phyloP scores from a whole-genome alignment of 441 rosid genomes.

The Populus tomentosa region DNA sequence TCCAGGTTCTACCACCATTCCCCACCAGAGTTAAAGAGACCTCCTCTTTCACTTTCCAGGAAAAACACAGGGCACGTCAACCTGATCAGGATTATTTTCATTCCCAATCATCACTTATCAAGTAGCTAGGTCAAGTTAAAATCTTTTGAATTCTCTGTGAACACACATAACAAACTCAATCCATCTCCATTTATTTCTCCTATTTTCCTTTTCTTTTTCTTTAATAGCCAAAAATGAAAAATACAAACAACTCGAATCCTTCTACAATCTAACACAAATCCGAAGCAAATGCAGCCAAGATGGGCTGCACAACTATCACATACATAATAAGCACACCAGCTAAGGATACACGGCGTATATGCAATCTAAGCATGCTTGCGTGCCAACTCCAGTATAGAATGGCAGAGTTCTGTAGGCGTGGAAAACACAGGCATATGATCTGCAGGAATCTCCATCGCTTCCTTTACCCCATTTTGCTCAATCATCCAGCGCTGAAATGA shows the following conservation, averaged over 20 bases:
- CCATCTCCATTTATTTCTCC: neutral
- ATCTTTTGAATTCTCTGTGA: too few species aligned
- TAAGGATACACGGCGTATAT: too few species aligned
- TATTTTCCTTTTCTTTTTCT: too few species aligned
- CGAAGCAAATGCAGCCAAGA: too few species aligned
- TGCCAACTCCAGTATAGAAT: neutral
- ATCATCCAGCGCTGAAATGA: neutral
- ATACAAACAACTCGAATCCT: too few species aligned
- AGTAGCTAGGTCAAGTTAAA: neutral
- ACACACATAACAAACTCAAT: too few species aligned
- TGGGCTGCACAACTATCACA: too few species aligned
- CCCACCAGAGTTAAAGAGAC: constrained; percentile 28
- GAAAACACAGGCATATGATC: neutral
- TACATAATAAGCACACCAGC: too few species aligned
- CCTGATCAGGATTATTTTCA: neutral
- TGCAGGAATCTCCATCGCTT: neutral
- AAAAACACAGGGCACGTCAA: neutral
- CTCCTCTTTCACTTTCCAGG: neutral
- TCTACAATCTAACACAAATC: too few species aligned
- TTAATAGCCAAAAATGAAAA: too few species aligned
- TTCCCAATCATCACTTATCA: neutral
- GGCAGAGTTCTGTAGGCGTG: neutral
- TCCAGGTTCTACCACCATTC: constrained; percentile 30
- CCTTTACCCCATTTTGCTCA: neutral
- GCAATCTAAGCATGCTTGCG: neutral